Evolutionary conservation across 148 eudicot genomes (phyloP).

Genomic region (Silene conica): DNA sequence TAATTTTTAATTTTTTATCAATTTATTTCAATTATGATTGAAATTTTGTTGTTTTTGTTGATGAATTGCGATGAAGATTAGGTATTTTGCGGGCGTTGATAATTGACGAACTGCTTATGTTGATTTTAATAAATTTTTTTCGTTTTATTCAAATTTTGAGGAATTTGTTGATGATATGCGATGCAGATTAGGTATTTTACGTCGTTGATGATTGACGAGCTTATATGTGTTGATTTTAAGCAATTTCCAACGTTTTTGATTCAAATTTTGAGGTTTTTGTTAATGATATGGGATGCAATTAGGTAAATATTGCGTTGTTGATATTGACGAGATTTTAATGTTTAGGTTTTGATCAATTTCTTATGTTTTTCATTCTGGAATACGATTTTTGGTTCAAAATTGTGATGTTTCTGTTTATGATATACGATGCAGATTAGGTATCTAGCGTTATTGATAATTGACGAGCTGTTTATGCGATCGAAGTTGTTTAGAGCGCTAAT

Average conservation of each 20-base stretch:
- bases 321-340: conserved; percentile 59
- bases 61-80: no score
- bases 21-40: background rate
- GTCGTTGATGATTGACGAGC: conserved; percentile 75
- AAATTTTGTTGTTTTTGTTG: conserved; percentile 17
- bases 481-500: conserved; percentile 77
- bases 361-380: background rate
- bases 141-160: background rate
- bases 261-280: conserved; percentile 17
- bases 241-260: background rate
- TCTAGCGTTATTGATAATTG: conserved; percentile 79
- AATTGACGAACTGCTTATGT: no score
- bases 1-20: background rate
- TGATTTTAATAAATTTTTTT: no score
- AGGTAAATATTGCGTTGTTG: conserved; percentile 73
- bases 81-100: no score
- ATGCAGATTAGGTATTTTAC: conserved; percentile 32
- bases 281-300: conserved; percentile 33
- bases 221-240: background rate
- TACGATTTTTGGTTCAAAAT: background rate
- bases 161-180: background rate
- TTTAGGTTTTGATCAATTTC: background rate
- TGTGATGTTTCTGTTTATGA: conserved; percentile 14
- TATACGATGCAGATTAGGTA: conserved; percentile 58
- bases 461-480: conserved; percentile 87